phyloP scores from a whole-genome alignment of 768 basidiomycete genomes.

The Leccinum subgranulosum region DNA sequence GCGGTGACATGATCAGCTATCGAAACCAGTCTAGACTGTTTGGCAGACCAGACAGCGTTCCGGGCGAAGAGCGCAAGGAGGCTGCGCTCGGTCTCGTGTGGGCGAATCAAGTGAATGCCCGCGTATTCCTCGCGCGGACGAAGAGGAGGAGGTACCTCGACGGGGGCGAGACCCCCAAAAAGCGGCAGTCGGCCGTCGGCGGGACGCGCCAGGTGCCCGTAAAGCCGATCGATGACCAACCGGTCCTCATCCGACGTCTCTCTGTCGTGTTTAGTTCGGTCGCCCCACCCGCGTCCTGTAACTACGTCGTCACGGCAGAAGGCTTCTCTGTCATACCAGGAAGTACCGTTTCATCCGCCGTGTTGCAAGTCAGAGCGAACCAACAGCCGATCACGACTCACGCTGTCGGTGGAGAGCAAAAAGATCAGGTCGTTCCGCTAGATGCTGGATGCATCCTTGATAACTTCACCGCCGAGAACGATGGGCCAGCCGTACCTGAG shows the following conservation, averaged over 20 bases:
- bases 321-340: slow-evolving; percentile 47
- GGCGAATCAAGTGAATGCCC: slow-evolving; percentile 88
- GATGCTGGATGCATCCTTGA: slow-evolving; percentile 36
- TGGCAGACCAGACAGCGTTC: slow-evolving; percentile 54
- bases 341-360: slow-evolving; percentile 13
- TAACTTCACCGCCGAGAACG: slow-evolving; percentile 11
- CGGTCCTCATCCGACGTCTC: slow-evolving; percentile 63
- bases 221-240: slow-evolving; percentile 35
- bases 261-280: slow-evolving; percentile 78
- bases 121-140: slow-evolving; percentile 81
- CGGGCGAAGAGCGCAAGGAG: slow-evolving; percentile 66
- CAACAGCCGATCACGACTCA: slow-evolving; percentile 9
- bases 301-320: slow-evolving; percentile 66
- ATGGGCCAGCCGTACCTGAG: slow-evolving; percentile 21
- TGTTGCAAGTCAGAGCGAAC: background rate
- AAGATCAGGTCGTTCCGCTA: slow-evolving; percentile 32
- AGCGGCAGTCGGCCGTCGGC: slow-evolving; percentile 17
- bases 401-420: slow-evolving; percentile 1
- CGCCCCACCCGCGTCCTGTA: slow-evolving; percentile 53
- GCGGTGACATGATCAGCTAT: slow-evolving; percentile 48
- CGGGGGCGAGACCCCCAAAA: slow-evolving; percentile 31
- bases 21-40: slow-evolving; percentile 77
- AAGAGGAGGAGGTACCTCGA: slow-evolving; percentile 58
- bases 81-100: slow-evolving; percentile 86
- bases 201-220: background rate